A percentile compares a stretch with the other conserved stretches of the same genome.
Conservation (phyloP, 345 rosid species). For the Lepidium sativum region DNA sequence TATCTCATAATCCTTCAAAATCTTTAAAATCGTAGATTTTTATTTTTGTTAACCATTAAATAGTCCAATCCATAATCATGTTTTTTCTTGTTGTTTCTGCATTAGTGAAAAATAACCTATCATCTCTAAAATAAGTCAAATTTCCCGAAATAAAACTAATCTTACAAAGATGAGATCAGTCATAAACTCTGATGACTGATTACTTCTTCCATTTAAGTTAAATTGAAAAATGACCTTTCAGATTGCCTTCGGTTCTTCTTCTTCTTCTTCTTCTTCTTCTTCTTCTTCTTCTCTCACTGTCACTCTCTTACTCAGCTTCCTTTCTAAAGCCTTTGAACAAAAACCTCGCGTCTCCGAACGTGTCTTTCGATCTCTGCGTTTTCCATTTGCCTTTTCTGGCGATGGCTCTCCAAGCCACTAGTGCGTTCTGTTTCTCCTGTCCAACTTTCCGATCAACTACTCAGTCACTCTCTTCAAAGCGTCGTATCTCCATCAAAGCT, state of each 20-base stretch:
- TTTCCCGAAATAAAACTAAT: too few relatives aligned
- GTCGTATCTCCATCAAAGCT: conserved; percentile 2
- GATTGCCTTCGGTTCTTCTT: conserved; percentile 9
- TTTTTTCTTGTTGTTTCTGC: too few relatives aligned
- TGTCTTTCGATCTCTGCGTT: background rate
- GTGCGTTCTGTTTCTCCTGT: conserved; percentile 17
- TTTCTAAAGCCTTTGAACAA: background rate
- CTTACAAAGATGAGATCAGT: too few relatives aligned
- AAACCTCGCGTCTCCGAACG: background rate
- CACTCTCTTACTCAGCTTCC: background rate
- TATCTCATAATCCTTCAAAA: too few relatives aligned
- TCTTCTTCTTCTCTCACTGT: background rate
- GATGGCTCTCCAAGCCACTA: conserved; percentile 28
- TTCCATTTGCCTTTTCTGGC: background rate
- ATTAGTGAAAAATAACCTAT: too few relatives aligned
- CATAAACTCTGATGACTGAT: too few relatives aligned
- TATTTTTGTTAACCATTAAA: too few relatives aligned
- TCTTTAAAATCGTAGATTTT: too few relatives aligned
- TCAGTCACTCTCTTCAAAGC: conserved; percentile 5
- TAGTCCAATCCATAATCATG: too few relatives aligned
- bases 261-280: too few relatives aligned
- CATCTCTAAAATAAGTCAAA: too few relatives aligned
- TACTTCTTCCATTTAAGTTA: too few relatives aligned
- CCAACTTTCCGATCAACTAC: conserved; percentile 9
- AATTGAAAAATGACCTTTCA: background rate